Evolutionary conservation across 805 yeast species (phyloP).

Genomic region (Candida vaughaniae): DNA sequence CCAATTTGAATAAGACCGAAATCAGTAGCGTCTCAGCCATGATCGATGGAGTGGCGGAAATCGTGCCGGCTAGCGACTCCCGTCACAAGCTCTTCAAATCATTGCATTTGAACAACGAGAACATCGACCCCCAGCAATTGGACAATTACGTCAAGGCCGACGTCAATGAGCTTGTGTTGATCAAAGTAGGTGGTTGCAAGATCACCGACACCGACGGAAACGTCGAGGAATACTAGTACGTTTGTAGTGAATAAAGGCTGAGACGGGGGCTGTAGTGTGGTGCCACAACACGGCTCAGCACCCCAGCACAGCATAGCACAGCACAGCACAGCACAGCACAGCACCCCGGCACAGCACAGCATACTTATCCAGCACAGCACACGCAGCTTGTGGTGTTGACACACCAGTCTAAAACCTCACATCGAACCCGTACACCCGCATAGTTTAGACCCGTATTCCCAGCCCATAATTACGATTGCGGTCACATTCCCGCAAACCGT

Average conservation of each 20-base stretch:
- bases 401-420: too few relatives aligned
- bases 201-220: slow-evolving; percentile 79
- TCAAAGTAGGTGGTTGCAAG: slow-evolving; percentile 64
- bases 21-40: slow-evolving; percentile 81
- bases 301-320: too few relatives aligned
- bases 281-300: too few relatives aligned
- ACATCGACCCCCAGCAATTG: slow-evolving; percentile 70
- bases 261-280: too few relatives aligned
- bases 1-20: slow-evolving; percentile 76
- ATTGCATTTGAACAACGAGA: slow-evolving; percentile 59
- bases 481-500: too few relatives aligned
- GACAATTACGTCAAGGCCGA: slow-evolving; percentile 47
- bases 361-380: too few relatives aligned
- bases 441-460: too few relatives aligned
- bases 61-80: slow-evolving; percentile 38
- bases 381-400: too few relatives aligned
- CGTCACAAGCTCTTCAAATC: slow-evolving; percentile 62
- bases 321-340: too few relatives aligned
- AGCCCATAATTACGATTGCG: too few relatives aligned
- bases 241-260: neutral
- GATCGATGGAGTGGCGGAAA: slow-evolving; percentile 66
- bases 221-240: slow-evolving; percentile 32
- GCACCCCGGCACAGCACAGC: too few relatives aligned
- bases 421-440: too few relatives aligned
- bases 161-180: slow-evolving; percentile 63